phyloP scores from a whole-genome alignment of 225 moss, liverwort and hornwort genomes.

The Bryoerythrophyllum caledonicum region DNA sequence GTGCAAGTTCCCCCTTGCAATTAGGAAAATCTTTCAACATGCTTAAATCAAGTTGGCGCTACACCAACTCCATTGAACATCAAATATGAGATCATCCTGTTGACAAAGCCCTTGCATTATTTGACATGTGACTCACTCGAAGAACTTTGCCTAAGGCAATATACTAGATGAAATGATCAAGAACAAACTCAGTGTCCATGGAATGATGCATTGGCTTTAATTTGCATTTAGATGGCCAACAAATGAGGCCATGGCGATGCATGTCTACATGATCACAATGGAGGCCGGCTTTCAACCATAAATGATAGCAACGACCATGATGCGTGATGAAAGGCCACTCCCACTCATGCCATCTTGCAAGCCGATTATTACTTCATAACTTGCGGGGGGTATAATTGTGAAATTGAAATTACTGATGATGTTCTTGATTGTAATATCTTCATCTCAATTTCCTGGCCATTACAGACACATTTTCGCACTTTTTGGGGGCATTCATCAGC shows the following conservation, averaged over 20 bases:
- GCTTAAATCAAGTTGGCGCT: slow-evolving; percentile 36
- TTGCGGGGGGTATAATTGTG: not conserved
- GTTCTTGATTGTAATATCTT: not conserved
- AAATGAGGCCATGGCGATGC: slow-evolving; percentile 27
- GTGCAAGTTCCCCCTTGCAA: slow-evolving; percentile 34
- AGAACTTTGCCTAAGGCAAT: no score
- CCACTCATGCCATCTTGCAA: slow-evolving; percentile 1
- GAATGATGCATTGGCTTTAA: slow-evolving; percentile 23
- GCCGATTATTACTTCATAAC: not conserved
- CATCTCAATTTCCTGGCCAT: no score
- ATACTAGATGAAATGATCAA: not conserved
- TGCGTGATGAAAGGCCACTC: not conserved
- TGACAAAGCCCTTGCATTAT: not conserved
- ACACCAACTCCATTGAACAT: slow-evolving; percentile 30
- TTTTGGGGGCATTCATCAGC: slow-evolving; percentile 24
- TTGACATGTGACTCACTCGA: not conserved
- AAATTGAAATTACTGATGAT: not conserved
- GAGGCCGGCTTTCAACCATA: slow-evolving; percentile 16
- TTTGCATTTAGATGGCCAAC: slow-evolving; percentile 16
- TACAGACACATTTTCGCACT: slow-evolving; percentile 23
- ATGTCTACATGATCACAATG: slow-evolving; percentile 18
- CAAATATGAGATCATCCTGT: slow-evolving; percentile 19
- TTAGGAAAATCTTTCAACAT: slow-evolving; percentile 29
- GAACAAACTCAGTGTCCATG: not conserved
- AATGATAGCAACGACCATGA: slow-evolving; percentile 16